Evolutionary conservation across 2,329 filamentous ascomycete genomes (phyloP).

Genomic region (Fusarium subglutinans): DNA sequence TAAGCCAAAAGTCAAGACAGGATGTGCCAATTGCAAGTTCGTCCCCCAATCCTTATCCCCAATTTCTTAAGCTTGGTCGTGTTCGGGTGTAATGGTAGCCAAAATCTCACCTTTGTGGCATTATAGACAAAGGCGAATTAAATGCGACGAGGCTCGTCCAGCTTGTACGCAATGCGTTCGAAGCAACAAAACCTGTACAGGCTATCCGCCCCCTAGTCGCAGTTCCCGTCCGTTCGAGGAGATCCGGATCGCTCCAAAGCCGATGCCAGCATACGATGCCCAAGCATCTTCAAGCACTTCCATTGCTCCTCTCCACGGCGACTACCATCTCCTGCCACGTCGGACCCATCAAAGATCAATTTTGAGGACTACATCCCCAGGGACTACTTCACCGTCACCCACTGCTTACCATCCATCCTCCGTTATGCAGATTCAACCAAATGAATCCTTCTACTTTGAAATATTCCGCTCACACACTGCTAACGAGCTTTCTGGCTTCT

Average conservation of each 20-base stretch:
- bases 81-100: conserved; percentile 8
- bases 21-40: conserved; percentile 75
- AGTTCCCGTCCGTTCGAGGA: conserved; percentile 57
- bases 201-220: conserved; percentile 68
- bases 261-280: conserved; percentile 42
- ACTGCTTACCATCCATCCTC: conserved; percentile 55
- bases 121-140: conserved; percentile 67
- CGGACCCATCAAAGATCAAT: conserved; percentile 39
- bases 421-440: conserved; percentile 58
- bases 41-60: conserved; percentile 43
- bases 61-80: background rate
- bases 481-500: conserved; percentile 71
- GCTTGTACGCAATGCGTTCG: conserved; percentile 68
- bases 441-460: conserved; percentile 69
- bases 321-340: conserved; percentile 46
- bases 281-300: conserved; percentile 19
- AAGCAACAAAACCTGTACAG: conserved; percentile 66
- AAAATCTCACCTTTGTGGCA: conserved; percentile 34
- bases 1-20: conserved; percentile 72
- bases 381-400: conserved; percentile 42
- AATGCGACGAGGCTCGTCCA: conserved; percentile 72
- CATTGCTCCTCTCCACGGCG: conserved; percentile 31
- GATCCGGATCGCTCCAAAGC: conserved; percentile 61
- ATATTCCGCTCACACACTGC: conserved; percentile 70
- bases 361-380: conserved; percentile 30